These are phyloP conservation scores for Penicillium ucsense DNA, from an alignment of 495 filamentous ascomycete species.

Conservation along the genomic window DNA sequence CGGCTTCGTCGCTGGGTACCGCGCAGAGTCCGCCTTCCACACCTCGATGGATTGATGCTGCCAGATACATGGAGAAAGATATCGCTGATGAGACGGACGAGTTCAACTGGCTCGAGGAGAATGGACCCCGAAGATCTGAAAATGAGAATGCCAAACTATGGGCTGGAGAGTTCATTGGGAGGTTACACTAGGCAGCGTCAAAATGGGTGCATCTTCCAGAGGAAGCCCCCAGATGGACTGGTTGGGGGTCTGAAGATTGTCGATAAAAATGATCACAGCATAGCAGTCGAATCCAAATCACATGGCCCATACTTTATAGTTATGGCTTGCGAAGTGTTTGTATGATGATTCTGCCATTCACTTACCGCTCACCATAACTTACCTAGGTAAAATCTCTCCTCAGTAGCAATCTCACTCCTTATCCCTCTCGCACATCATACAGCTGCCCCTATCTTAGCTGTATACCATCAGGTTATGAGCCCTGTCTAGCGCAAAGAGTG, in stretches of 20 bases:
- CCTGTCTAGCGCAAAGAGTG: too few relatives aligned
- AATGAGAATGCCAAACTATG: constrained; percentile 6
- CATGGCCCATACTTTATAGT: too few relatives aligned
- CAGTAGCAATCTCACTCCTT: too few relatives aligned
- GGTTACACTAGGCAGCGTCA: neutral
- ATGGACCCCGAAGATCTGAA: constrained; percentile 1
- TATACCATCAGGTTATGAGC: too few relatives aligned
- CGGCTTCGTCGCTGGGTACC: constrained; percentile 6
- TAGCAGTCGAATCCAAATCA: too few relatives aligned
- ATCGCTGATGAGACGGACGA: constrained; percentile 5
- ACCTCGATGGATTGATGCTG: constrained; percentile 7
- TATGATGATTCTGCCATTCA: too few relatives aligned
- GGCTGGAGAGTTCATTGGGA: constrained; percentile 5
- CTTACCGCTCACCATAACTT: too few relatives aligned
- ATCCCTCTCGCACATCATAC: too few relatives aligned
- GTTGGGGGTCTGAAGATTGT: neutral
- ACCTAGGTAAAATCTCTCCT: too few relatives aligned
- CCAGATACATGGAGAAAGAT: constrained; percentile 8
- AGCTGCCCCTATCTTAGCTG: too few relatives aligned
- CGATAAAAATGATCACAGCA: too few relatives aligned
- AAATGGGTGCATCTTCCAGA: neutral
- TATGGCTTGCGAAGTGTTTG: too few relatives aligned
- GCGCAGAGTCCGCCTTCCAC: neutral
- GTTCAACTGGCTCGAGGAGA: constrained; percentile 12
- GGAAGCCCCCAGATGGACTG: neutral